These are phyloP conservation scores for Diutina ranongensis DNA, from an alignment of 1,139 yeast species.

Conservation along the genomic window DNA sequence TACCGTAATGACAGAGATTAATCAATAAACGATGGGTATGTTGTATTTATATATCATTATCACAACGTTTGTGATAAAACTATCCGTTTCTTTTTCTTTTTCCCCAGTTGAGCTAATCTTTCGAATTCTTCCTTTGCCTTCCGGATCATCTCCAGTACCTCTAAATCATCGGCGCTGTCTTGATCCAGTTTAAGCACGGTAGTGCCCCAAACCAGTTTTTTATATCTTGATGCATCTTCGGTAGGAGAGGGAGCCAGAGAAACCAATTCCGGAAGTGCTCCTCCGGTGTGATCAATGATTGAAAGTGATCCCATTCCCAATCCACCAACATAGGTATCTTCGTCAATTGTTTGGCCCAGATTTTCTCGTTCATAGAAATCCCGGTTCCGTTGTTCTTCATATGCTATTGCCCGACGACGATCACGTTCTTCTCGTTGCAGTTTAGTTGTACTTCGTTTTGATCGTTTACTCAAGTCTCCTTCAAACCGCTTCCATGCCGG, in stretches of 20 bases:
- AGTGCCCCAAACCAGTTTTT: slow-evolving; percentile 54
- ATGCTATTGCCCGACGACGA: slow-evolving; percentile 44
- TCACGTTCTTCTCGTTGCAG: slow-evolving; percentile 57
- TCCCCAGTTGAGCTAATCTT: slow-evolving; percentile 9
- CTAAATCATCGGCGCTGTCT: slow-evolving; percentile 13
- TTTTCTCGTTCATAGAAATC: slow-evolving; percentile 51
- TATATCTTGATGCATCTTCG: slow-evolving; percentile 12
- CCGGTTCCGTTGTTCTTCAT: slow-evolving; percentile 47
- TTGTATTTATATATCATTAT: too few relatives aligned
- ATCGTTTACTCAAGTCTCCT: slow-evolving; percentile 50
- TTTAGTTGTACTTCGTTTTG: slow-evolving; percentile 40
- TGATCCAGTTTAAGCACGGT: slow-evolving; percentile 33
- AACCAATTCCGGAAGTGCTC: slow-evolving; percentile 4
- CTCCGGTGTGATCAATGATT: slow-evolving; percentile 13
- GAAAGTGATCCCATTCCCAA: slow-evolving; percentile 20
- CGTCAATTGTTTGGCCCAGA: slow-evolving; percentile 14
- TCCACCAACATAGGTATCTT: slow-evolving; percentile 10
- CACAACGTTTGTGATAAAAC: not conserved
- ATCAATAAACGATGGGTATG: too few relatives aligned
- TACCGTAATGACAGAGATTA: not conserved
- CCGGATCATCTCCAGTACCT: slow-evolving; percentile 37
- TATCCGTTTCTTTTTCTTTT: slow-evolving; percentile 23
- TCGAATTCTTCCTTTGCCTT: slow-evolving; percentile 37
- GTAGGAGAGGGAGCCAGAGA: slow-evolving; percentile 6
- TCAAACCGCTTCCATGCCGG: slow-evolving; percentile 41